Conservation (phyloP, 768 basidiomycete species). For the Macrocybe gigantea region DNA sequence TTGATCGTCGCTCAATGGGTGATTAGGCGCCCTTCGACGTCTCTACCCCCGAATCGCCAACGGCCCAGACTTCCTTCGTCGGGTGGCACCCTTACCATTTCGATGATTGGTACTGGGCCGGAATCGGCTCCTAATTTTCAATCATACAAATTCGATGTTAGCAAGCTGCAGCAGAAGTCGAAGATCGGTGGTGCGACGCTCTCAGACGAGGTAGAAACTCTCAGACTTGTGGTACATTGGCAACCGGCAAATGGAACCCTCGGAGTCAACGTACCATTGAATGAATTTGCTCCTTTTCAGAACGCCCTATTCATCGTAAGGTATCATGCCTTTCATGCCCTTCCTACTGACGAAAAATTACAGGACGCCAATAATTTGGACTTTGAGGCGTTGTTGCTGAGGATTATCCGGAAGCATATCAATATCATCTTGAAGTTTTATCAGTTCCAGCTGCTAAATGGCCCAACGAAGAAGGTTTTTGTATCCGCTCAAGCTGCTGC, state of each 20-base stretch:
- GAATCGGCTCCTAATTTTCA: conserved; percentile 49
- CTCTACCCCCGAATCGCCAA: conserved; percentile 20
- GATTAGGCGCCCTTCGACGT: conserved; percentile 18
- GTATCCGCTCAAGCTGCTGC: conserved; percentile 54
- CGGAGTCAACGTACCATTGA: conserved; percentile 48
- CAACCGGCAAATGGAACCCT: conserved; percentile 65
- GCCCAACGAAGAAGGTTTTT: conserved; percentile 50
- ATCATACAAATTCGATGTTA: conserved; percentile 26
- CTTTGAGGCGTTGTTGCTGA: conserved; percentile 62
- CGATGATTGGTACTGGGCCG: conserved; percentile 55
- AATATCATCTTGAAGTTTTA: conserved; percentile 54
- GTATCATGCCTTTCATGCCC: conserved; percentile 6
- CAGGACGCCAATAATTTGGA: conserved; percentile 68
- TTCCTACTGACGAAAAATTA: background rate
- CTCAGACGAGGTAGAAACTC: conserved; percentile 72
- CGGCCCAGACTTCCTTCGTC: conserved; percentile 46
- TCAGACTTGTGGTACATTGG: conserved; percentile 72
- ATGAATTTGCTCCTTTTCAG: conserved; percentile 35
- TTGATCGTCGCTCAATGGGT: conserved; percentile 13
- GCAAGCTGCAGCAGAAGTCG: conserved; percentile 56
- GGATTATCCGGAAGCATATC: conserved; percentile 62
- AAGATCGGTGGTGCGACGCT: conserved; percentile 50
- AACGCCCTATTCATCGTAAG: conserved; percentile 54
- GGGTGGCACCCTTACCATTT: conserved; percentile 71
- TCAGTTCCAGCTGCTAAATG: conserved; percentile 47